Percentiles rank a stretch among this genome's conserved stretches.
Conservation (phyloP, 129 eudicot species). For the sunflower (Helianthus annuus) region HanXRQr2.0-SUNRISE NC_035443.2:184367857-184368356, state of each 20-base stretch:
- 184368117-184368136: background rate
- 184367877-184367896: conserved; percentile 95
- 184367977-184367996: background rate
- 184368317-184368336: no score
- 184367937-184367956: conserved; percentile 12
- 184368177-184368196: no score
- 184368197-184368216: no score
- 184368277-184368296: no score
- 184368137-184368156: no score
- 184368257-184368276: no score
- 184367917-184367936: conserved; percentile 6
- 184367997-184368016: background rate
- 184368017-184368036: conserved; percentile 84
- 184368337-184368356: no score
- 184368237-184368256: no score
- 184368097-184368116: conserved; percentile 11
- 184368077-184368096: conserved; percentile 96
- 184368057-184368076: conserved; percentile 95
- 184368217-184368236: no score
- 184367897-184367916: conserved; percentile 17
- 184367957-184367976: conserved; percentile 7
- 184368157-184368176: no score
- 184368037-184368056: conserved; percentile 99
- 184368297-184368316: no score
- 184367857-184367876: conserved; percentile 91